Conservation (phyloP, 2,329 filamentous ascomycete species). For the Xylaria sp. region DNA sequence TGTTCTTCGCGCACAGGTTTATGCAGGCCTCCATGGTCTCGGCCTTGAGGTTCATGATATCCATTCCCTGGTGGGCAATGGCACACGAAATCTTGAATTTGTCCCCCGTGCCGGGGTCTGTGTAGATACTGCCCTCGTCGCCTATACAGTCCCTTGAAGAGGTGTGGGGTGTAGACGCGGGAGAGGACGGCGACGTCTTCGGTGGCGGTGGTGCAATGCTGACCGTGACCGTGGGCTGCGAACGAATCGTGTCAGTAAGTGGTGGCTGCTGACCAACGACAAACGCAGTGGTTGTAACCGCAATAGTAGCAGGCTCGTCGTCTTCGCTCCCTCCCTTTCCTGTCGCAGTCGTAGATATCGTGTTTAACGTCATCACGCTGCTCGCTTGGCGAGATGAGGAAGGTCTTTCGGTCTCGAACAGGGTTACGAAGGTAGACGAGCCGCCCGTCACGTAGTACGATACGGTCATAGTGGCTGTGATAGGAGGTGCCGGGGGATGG, state of each 20-base stretch:
- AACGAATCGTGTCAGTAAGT: slow-evolving; percentile 18
- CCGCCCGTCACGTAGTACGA: slow-evolving; percentile 17
- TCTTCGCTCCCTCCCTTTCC: background rate
- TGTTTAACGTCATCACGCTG: background rate
- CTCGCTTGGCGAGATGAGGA: slow-evolving; percentile 2
- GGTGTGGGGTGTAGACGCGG: background rate
- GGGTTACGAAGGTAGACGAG: slow-evolving; percentile 10
- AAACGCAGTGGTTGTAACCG: slow-evolving; percentile 1
- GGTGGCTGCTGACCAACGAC: slow-evolving; percentile 4
- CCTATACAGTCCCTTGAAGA: slow-evolving; percentile 29
- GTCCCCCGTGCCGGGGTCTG: slow-evolving; percentile 27
- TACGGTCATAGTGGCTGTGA: slow-evolving; percentile 24
- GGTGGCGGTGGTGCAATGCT: background rate
- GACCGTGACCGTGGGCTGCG: slow-evolving; percentile 14
- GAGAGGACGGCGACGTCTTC: background rate
- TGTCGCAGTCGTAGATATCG: background rate
- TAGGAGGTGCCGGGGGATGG: slow-evolving; percentile 2
- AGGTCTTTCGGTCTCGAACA: background rate
- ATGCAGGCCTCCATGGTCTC: slow-evolving; percentile 35
- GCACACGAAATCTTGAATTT: slow-evolving; percentile 33
- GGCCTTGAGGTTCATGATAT: slow-evolving; percentile 34
- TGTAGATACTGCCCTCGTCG: slow-evolving; percentile 33
- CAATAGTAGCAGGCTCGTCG: background rate
- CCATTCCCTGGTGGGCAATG: slow-evolving; percentile 32
- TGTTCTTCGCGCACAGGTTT: slow-evolving; percentile 30